Base-by-base conservation (phyloP, 2,329 filamentous ascomycete species). In the Sporothrix pseudoabietina region DNA sequence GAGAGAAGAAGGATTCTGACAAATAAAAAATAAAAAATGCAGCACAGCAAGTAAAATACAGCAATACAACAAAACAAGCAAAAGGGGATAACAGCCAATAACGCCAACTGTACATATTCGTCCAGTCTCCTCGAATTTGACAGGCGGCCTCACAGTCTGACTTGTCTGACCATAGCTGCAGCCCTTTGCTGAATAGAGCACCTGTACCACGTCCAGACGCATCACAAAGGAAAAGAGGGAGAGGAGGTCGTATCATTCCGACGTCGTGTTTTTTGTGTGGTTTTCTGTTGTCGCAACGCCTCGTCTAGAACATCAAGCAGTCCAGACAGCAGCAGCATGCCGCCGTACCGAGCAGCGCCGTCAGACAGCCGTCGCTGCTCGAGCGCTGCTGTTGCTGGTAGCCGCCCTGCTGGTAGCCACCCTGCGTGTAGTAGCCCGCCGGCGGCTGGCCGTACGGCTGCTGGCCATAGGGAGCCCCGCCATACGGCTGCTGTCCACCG, bases 251-350 rank as follows among this genome's bases (percentile, higher is more conserved):
- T 47, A 47, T 47, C 12, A 47, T 47, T 47, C 41, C 14, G 7
- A 12, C 10, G 7, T 47, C 41, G 41, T 41, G 39, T 41, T 41
- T 55, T 14, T 55, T 55, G 52, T 55, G 26, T 55, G 52, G 16
- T 19, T 55, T 9, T 16, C 69, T 39, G 57, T 19, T 52, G 32
- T 4, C 7, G 65, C 30, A 7, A 12, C n/a, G 12, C 14, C 7
- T 5, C 8, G 49, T 52, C 78, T 85, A 89, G 77, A 88, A 88
- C n/a, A 89, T 78, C 30, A 81, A 76, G 61, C 83, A 81, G 76
- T 89, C 87, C 77, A 89, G 78, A 78, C 87, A 89, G 80, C 87
- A 89, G 78, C 87, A 89, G 79, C 87, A 88, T 1, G 87, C 87
- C 74, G 87, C 78, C 75, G 82, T 82, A 19, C 85, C 87, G 19